A percentile compares a stretch with the other conserved stretches of the same genome.
These are phyloP conservation scores for Bimuria novae-zelandiae DNA, from an alignment of 2,329 filamentous ascomycete species.

Conservation along the genomic window DNA sequence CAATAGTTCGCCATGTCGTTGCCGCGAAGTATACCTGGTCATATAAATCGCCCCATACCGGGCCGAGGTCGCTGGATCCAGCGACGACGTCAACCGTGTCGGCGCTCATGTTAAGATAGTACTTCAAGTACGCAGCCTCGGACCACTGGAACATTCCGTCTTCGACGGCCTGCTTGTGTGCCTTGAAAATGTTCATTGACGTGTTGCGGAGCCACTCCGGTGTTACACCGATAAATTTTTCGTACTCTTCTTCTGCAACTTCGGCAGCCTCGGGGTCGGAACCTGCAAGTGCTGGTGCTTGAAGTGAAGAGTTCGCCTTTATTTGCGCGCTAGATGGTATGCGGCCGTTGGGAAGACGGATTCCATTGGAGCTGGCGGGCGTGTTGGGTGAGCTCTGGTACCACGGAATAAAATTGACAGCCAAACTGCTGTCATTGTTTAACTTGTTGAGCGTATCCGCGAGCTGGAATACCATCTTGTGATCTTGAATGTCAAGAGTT, in stretches of 20 bases:
- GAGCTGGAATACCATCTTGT: conserved; percentile 68
- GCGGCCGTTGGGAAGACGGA: conserved; percentile 39
- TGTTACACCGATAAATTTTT: conserved; percentile 26
- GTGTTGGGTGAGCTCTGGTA: conserved; percentile 62
- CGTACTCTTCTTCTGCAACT: conserved; percentile 24
- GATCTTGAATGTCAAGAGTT: conserved; percentile 64
- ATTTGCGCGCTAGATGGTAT: conserved; percentile 40
- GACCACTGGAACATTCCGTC: conserved; percentile 66
- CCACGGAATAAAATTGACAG: conserved; percentile 67
- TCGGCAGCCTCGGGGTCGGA: conserved; percentile 26
- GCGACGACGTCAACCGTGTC: conserved; percentile 56
- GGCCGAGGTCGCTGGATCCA: conserved; percentile 46
- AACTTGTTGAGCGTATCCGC: conserved; percentile 63
- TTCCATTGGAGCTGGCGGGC: conserved; percentile 48
- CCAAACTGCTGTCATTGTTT: conserved; percentile 57
- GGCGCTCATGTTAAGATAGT: conserved; percentile 61
- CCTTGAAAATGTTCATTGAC: conserved; percentile 53
- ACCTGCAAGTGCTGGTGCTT: conserved; percentile 17
- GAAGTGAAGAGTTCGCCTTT: conserved; percentile 32
- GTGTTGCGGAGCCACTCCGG: conserved; percentile 46
- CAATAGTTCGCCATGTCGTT: conserved; percentile 67
- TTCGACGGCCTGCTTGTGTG: conserved; percentile 59
- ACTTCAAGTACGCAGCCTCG: conserved; percentile 65
- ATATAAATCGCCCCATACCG: conserved; percentile 59
- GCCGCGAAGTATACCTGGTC: conserved; percentile 62